Percentiles rank a stretch among this genome's conserved stretches.
Conservation (phyloP, 116 monocot genomes). For the Dioscorea cayenensis region DNA sequence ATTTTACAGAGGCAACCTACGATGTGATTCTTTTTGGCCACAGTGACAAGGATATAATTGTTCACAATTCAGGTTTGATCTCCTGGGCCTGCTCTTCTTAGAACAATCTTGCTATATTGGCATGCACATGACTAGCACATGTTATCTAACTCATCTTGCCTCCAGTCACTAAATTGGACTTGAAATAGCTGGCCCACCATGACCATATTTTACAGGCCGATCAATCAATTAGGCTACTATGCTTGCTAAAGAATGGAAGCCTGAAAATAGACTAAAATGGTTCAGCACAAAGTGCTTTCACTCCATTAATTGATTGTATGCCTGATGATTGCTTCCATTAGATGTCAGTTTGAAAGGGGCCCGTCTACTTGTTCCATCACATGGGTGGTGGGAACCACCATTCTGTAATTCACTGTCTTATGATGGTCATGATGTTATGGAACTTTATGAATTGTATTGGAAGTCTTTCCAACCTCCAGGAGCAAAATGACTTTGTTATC, state of each 20-base stretch:
- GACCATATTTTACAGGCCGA: not conserved
- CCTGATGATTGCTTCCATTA: not conserved
- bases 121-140: not conserved
- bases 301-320: not conserved
- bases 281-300: not conserved
- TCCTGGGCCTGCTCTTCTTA: not conserved
- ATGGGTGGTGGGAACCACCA: not conserved
- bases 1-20: not conserved
- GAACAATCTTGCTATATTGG: not conserved
- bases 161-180: not conserved
- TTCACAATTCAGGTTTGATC: not conserved
- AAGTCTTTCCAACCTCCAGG: not conserved
- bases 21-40: not conserved
- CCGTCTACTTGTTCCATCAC: not conserved
- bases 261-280: not conserved
- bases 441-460: not conserved
- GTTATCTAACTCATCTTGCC: not conserved
- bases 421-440: not conserved
- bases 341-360: slow-evolving; percentile 1
- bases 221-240: not conserved
- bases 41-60: not conserved
- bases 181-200: not conserved
- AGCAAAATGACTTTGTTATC: not conserved
- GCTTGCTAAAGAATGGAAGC: not conserved
- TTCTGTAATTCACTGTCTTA: not conserved